Base-by-base conservation (phyloP, 768 basidiomycete genomes). In the Favolaschia claudopus region DNA sequence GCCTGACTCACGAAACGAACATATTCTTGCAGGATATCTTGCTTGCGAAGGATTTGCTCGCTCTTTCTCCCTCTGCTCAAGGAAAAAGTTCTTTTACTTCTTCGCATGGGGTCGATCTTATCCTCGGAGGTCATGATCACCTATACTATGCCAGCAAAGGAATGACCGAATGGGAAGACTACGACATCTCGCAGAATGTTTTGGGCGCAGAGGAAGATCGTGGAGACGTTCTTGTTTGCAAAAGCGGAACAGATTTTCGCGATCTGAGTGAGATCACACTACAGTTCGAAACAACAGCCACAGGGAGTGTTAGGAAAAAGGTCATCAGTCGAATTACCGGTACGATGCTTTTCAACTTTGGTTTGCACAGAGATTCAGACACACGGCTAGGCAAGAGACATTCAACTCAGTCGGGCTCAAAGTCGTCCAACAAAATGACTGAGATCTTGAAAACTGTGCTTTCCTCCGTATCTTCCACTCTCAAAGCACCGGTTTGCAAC, bases 91-190 rank as follows among this genome's bases (percentile, higher is more conserved):
- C 82, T 2, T 79, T 89, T 37, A 75, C 75, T 19, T 70, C 74
- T 38, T 69, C 77, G 42, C 93, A 96, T 62, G 95, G 95, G 7
- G 89, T 89, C 2, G 95, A 96, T 68, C 74, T 95, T 24, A 72
- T 96, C 36, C 82, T 96, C 3, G 95, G 95, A 5, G 95, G 95
- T 2, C 95, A 96, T 66, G 95, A 96, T 69, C 95, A 96, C 62
- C 76, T 90, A 4, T 93, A 92, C 74, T 93, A 84, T 69, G 81
- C 85, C 37, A 85, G 88, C 32, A 85, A 81, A 63, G 92, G 90
- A 10, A 82, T 86, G 15, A 80, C 76, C 36, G 70, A 76, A 5
- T 93, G 91, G 91, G 84, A 89, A 25, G 82, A 79, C 50, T 89
- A 86, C 58, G 84, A 93, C 61, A 68, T 79, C 19, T 74, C 71